Base-by-base conservation (phyloP, 192 early-diverging fungal genomes). In the Glomus cerebriforme region DNA sequence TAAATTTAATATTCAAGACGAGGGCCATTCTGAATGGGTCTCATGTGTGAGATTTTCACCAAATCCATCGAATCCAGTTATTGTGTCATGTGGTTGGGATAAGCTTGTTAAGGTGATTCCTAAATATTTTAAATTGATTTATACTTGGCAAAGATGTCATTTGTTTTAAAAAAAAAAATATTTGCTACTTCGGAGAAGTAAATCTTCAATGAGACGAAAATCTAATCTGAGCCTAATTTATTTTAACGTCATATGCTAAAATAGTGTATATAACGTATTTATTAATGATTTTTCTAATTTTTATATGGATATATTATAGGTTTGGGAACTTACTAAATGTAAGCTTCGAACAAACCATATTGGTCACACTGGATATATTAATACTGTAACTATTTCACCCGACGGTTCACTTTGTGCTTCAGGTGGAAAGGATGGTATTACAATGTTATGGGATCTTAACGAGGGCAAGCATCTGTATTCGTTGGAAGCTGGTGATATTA, bases 401-500 rank as follows among this genome's bases (percentile, higher is more conserved):
- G 98, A 99, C 89, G 98, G 98, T 87, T 99, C 98, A 64, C 94
- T 99, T 84, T 99, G 97, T 92, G 98, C 98, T 85, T 98, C 98
- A 83, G 98, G 97, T 82, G 98, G 98, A 87, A 96, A 97, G 90
- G 98, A 99, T 90, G 95, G 96, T 84, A 91, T 98, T 88, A 94
- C 94, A 83, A 98, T 98, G 96, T 92, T 99, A 80, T 99, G 98
- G 98, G 98, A 99, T 86, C 90, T 99, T 78, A 98, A 98, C 91
- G 98, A 99, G 83, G 93, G 92, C 92, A 98, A 98, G 94, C 98
- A 99, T 96, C 91, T 99, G 85, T 98, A 99, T 95, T 96, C 96
- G 72, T 90, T 99, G 74, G 96, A 97, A 87, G 97, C 95, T 83
- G 95, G 92, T 76, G 93, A 94, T 87, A 88, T 92, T 84, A 96